Percentiles rank a stretch among this genome's conserved stretches.
phyloP scores from a whole-genome alignment of 2,329 filamentous ascomycete genomes.

The Emergomyces orientalis region DNA sequence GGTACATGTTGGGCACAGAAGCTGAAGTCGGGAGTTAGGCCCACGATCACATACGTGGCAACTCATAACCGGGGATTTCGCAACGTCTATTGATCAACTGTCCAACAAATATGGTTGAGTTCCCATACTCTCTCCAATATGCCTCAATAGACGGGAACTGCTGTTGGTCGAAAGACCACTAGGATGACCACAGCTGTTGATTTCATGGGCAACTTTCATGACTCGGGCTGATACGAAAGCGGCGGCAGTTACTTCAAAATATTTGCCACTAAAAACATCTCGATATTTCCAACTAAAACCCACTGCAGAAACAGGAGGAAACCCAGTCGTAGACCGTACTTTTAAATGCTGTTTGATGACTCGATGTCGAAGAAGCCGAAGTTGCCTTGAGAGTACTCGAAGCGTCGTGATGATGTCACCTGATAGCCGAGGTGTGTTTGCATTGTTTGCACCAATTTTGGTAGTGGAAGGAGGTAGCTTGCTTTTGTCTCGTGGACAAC shows the following conservation, averaged over 20 bases:
- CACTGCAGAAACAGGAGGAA: neutral
- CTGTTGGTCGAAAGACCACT: constrained; percentile 1
- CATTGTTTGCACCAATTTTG: neutral
- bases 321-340: neutral
- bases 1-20: constrained; percentile 61
- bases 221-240: neutral
- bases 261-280: neutral
- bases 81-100: constrained; percentile 10
- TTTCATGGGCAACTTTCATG: constrained; percentile 5
- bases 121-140: constrained; percentile 18
- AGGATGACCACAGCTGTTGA: neutral
- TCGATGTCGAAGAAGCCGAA: constrained; percentile 1
- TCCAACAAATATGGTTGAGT: constrained; percentile 11
- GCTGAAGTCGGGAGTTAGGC: constrained; percentile 50
- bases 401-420: constrained; percentile 16
- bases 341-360: neutral
- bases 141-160: constrained; percentile 1
- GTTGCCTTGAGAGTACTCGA: neutral
- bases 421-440: constrained; percentile 13
- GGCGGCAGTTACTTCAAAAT: neutral
- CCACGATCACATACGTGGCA: constrained; percentile 57
- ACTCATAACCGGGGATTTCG: constrained; percentile 45
- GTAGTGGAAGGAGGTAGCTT: neutral
- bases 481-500: neutral
- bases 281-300: neutral